Base-by-base conservation (phyloP, 371 early-diverging fungal species). In the Capillidium rhysosporum region DNA sequence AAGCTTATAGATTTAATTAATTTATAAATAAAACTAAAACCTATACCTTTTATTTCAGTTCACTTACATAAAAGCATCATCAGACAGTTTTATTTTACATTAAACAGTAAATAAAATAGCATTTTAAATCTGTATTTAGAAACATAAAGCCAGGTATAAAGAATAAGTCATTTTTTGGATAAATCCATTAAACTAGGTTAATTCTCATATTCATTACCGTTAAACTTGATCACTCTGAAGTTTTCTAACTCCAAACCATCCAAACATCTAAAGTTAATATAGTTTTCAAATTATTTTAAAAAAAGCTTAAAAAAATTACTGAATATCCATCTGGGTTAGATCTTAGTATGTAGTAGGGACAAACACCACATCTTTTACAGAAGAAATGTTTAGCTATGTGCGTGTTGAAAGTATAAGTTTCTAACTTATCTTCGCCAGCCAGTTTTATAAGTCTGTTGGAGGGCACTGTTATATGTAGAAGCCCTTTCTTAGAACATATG, bases 351-450 rank as follows among this genome's bases (percentile, higher is more conserved):
- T 67, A 67, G 47, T 54, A 66, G 1, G 65, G 59, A 56, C 58
- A 53, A n/a, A 67, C 55, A 0, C 67, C 69, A 51, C 69, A 69
- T 1, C 53, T 61, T n/a, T 59, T 59, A 54, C 69, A 69, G 41
- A 69, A 67, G 21, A 58, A 64, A 51, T 69, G 67, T 54, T 67
- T 46, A 0, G 69, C 67, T 16, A 57, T 44, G 24, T 60, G 57
- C 47, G 69, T 61, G 49, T 61, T 61, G 41, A 69, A 69, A 10
- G 68, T 63, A 49, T 69, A 67, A 30, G 58, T 55, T 31, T 57
- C 47, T 12, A 65, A 40, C 24, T 49, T 55, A 14, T 28, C 53
- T 30, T 23, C 4, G 49, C 57, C 54, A 14, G 51, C 16, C 39
- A 57, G 58, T 0, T 56, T 29, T 12, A 52, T 49, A 24, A 63